Conservation (phyloP, 495 filamentous ascomycete genomes). For the Aspergillus egyptiacus region DNA sequence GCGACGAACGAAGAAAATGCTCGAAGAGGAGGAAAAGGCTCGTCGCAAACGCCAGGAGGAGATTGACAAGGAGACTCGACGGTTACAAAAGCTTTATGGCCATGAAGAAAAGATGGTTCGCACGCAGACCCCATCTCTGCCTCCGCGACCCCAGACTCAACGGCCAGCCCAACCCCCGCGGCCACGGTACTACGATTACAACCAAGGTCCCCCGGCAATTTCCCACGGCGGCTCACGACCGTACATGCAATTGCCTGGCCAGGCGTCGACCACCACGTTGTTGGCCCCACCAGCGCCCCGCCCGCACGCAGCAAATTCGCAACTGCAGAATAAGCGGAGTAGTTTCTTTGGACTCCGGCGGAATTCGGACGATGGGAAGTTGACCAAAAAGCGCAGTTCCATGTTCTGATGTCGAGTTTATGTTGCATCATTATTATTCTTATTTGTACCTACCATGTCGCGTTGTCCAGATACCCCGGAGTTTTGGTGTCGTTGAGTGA, state of each 20-base stretch:
- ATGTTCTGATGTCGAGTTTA: conserved; percentile 42
- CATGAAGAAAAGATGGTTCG: conserved; percentile 41
- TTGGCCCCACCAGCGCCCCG: conserved; percentile 7
- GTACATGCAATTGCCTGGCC: conserved; percentile 22
- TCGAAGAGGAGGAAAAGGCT: conserved; percentile 71
- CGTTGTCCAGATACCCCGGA: conserved; percentile 11
- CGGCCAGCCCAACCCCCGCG: conserved; percentile 3
- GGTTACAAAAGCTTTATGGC: conserved; percentile 69
- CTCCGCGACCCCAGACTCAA: conserved; percentile 21
- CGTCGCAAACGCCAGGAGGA: conserved; percentile 60
- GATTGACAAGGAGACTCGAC: conserved; percentile 78
- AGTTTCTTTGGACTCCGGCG: conserved; percentile 45
- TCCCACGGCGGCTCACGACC: conserved; percentile 18
- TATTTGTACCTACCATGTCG: not conserved
- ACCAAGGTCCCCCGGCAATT: conserved; percentile 13
- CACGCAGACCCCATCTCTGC: conserved; percentile 22
- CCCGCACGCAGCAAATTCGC: conserved; percentile 12
- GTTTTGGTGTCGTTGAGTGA: conserved; percentile 5
- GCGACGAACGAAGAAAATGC: conserved; percentile 65
- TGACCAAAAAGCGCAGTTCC: conserved; percentile 49
- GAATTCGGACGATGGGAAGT: conserved; percentile 29
- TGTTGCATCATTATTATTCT: not conserved
- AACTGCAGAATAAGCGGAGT: conserved; percentile 40
- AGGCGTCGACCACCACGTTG: conserved; percentile 16
- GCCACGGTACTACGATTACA: conserved; percentile 4